A percentile compares a stretch with the other conserved stretches of the same genome.
These are phyloP conservation scores for Suillus weaverae DNA, from an alignment of 768 basidiomycete species.

Conservation along the genomic window DNA sequence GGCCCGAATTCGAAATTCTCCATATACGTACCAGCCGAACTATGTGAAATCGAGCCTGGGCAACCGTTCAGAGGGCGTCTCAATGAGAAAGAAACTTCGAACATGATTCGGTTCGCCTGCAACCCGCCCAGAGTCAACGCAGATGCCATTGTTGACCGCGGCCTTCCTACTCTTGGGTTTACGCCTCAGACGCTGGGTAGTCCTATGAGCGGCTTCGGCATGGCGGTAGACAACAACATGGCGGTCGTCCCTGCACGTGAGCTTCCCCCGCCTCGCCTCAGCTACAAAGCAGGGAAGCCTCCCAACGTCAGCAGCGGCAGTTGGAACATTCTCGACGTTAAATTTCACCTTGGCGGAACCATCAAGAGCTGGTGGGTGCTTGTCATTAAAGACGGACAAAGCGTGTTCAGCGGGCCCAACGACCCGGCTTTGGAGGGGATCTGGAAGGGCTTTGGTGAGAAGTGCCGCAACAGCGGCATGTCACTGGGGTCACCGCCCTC, in stretches of 20 bases:
- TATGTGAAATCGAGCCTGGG: conserved; percentile 64
- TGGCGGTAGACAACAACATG: conserved; percentile 60
- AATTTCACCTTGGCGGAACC: conserved; percentile 57
- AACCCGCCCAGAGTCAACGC: conserved; percentile 63
- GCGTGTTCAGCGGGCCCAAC: conserved; percentile 37
- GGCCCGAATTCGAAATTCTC: conserved; percentile 30
- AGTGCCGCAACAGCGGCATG: conserved; percentile 55
- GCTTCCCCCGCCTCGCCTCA: conserved; percentile 56
- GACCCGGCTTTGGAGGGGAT: conserved; percentile 43
- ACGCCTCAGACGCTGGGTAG: conserved; percentile 32
- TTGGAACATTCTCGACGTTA: conserved; percentile 77
- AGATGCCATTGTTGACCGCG: conserved; percentile 53
- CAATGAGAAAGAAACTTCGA: conserved; percentile 55
- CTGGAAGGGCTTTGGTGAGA: conserved; percentile 52
- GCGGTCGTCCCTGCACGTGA: conserved; percentile 63
- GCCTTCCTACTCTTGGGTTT: conserved; percentile 58
- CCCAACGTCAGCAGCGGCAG: conserved; percentile 53
- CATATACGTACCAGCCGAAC: conserved; percentile 61
- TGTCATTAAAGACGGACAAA: conserved; percentile 52
- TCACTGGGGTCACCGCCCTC: conserved; percentile 35
- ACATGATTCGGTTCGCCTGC: conserved; percentile 74
- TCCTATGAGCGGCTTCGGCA: conserved; percentile 54
- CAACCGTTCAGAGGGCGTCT: conserved; percentile 64
- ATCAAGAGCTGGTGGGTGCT: conserved; percentile 68
- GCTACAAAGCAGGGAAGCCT: conserved; percentile 49